Conservation (phyloP, 139 green algal genomes). For the Ettlia oleoabundans region DNA sequence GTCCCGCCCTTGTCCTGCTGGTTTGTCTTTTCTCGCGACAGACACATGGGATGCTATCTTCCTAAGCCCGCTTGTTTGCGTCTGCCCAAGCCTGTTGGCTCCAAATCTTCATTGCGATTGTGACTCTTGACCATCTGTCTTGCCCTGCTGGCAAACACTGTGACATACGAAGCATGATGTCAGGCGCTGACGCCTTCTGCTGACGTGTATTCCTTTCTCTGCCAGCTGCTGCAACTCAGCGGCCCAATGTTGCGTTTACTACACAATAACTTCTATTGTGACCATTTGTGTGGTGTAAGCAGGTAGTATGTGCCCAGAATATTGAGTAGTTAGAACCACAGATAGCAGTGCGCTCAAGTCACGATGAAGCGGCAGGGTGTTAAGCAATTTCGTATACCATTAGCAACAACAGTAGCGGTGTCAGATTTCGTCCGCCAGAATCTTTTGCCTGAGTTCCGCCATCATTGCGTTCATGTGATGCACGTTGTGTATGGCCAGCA, state of each 20-base stretch:
- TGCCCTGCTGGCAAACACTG: too few relatives aligned
- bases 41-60: background rate
- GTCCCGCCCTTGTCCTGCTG: background rate
- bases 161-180: too few relatives aligned
- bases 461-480: conserved; percentile 60
- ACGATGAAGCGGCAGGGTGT: too few relatives aligned
- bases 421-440: conserved; percentile 56
- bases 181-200: too few relatives aligned
- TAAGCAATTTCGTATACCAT: background rate
- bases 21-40: background rate
- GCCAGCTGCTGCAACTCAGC: too few relatives aligned
- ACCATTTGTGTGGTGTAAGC: too few relatives aligned
- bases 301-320: background rate
- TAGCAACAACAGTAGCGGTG: background rate
- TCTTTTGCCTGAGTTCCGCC: conserved; percentile 41
- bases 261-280: too few relatives aligned
- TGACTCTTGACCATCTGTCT: too few relatives aligned
- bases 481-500: conserved; percentile 64
- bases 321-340: background rate
- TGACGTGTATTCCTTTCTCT: too few relatives aligned
- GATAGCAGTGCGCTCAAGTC: background rate
- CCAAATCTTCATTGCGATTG: background rate
- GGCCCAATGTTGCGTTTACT: too few relatives aligned
- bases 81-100: background rate
- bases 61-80: background rate